phyloP scores from a whole-genome alignment of 192 early-diverging fungal species.

The Podila horticola region DNA sequence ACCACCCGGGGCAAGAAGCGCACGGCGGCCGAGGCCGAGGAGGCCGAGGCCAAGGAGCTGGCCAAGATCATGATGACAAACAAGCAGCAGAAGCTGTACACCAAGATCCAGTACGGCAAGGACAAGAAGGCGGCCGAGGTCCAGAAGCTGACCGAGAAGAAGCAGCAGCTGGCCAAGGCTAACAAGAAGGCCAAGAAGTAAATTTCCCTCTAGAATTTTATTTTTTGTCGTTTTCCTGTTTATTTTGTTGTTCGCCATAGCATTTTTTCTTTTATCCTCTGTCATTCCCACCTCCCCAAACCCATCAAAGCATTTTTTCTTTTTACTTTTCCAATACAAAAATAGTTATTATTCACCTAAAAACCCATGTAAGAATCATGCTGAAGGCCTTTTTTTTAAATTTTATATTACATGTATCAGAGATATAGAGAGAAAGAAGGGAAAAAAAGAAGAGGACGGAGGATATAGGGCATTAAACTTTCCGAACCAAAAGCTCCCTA shows the following conservation, averaged over 20 bases:
- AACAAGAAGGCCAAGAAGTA: constrained; percentile 53
- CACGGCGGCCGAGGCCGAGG: constrained; percentile 64
- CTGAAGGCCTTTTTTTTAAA: too few species aligned
- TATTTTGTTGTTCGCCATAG: neutral
- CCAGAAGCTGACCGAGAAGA: constrained; percentile 54
- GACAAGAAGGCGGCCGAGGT: constrained; percentile 76
- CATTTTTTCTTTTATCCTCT: neutral
- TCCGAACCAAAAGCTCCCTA: too few species aligned
- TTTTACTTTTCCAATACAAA: neutral
- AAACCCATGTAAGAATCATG: too few species aligned
- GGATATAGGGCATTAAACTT: too few species aligned
- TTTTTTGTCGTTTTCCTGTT: neutral
- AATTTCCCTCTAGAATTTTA: neutral
- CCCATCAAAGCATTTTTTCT: neutral
- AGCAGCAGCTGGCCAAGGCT: constrained; percentile 45
- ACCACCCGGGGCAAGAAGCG: constrained; percentile 60
- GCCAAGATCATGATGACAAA: constrained; percentile 90
- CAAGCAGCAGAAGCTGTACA: constrained; percentile 82
- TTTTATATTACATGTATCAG: too few species aligned
- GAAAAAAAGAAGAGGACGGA: too few species aligned
- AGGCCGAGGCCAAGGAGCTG: constrained; percentile 77
- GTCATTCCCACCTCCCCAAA: neutral
- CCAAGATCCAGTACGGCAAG: constrained; percentile 80
- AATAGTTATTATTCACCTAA: too few species aligned
- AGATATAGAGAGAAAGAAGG: too few species aligned